Evolutionary conservation across 2,329 filamentous ascomycete species (phyloP), one percentile per base, ranked within the genome.

Genomic region (Blastomyces gilchristii): DNA sequence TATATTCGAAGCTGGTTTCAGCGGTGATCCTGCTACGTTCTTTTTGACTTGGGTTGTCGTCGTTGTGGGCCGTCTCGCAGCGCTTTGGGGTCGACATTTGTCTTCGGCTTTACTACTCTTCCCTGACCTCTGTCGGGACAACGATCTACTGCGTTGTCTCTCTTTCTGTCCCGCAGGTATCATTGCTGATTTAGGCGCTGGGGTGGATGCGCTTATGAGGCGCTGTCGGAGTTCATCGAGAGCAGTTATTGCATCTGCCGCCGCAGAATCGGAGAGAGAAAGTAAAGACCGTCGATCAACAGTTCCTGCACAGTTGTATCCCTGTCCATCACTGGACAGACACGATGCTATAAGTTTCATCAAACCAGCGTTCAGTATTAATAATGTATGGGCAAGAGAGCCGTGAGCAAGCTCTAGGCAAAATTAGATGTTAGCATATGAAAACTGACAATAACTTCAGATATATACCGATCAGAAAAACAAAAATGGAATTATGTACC

Each of bases 211-310:
- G 41, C 14, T 61, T 47, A 61, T n/a, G 16, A 61, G 47, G 45
- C 59, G 59, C 37, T 61, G 59, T 50, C 59, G 59, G 25, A 61
- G 59, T 16, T 61, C 59, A 53, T 61, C 59, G 25, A 61, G 49
- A 16, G 59, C 59, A 18, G 18, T 11, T 52, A 61, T 52, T 28
- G 59, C 59, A 43, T 61, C 59, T 53, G 22, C 49, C 1, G 59
- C 49, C 2, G 59, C 59, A 47, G 59, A 52, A 41, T 61, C 59
- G 22, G 59, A 61, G 59, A 61, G 59, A 12, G 47, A 25, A 22
- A 61, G 59, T n/a, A 61, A 37, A 25, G 59, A 61, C 6, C 59
- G 59, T 39, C 59, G 59, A 22, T 47, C 49, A 14, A 43, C 37
- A 53, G 59, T 22, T n/a, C 59, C 49, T 14, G 45, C 47, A 34